Evolutionary conservation across 2,329 filamentous ascomycete species (phyloP), one percentile per base, ranked within the genome.

Genomic region (Thelonectria rubi): DNA sequence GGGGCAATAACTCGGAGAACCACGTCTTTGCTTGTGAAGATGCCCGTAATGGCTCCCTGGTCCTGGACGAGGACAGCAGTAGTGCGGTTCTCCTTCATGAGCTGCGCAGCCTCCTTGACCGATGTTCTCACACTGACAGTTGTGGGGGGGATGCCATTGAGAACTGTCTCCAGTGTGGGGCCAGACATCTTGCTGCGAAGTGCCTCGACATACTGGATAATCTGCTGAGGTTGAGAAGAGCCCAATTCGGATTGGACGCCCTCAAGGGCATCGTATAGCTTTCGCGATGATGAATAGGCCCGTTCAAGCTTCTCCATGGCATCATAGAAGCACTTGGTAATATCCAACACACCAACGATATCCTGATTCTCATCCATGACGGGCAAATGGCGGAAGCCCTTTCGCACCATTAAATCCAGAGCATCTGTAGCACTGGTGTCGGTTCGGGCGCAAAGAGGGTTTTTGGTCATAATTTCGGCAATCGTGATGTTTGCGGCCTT

Each of bases 341-440:
- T 99, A 78, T 99, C 95, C 56, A 99, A 83, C 69, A 99, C 94
- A 82, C 95, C 95, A 8, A 94, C 97, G 65, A 99, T 99, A 75
- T 99, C 94, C 79, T 99, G 95, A 78, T 99, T 98, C 82, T 99
- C 95, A 79, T 99, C 95, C 95, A 99, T 99, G 68, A 99, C 95
- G 3, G 95, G 95, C 74, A 99, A 79, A 82, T 99, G 95, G 70
- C 95, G 89, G 84, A 99, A 99, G 17, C 95, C 95, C 81, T 98
- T 98, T 71, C 94, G 87, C 59, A 99, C 95, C 95, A 99, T 99
- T 60, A 98, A 85, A 78, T 99, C 94, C 65, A 99, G 82, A 32
- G 95, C 95, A 82, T 99, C 95, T 45, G 95, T 99, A 37, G 95
- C 95, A 78, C 94, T 98, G 34, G 95, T 99, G 76, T 99, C 95